These are phyloP conservation scores for Pholiota microspora DNA, from an alignment of 768 basidiomycete species.

Conservation along the genomic window DNA sequence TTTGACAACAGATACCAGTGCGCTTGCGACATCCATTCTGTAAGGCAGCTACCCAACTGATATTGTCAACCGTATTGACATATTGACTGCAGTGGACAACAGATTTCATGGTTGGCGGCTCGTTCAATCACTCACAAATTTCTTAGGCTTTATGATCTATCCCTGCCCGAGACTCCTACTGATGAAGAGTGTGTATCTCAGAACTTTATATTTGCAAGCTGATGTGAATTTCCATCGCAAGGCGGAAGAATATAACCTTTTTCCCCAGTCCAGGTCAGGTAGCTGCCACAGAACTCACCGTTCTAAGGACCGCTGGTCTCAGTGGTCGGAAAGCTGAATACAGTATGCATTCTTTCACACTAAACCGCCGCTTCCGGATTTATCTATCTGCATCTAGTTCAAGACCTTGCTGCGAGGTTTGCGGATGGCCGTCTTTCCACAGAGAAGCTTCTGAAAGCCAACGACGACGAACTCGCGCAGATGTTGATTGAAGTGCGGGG, in stretches of 20 bases:
- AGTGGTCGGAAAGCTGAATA: slow-evolving; percentile 90
- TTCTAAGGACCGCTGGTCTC: slow-evolving; percentile 71
- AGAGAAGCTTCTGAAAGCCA: slow-evolving; percentile 62
- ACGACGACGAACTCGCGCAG: slow-evolving; percentile 73
- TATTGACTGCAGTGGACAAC: slow-evolving; percentile 52
- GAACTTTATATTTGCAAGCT: not conserved
- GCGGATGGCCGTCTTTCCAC: slow-evolving; percentile 78
- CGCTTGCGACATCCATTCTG: slow-evolving; percentile 72
- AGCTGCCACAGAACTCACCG: slow-evolving; percentile 51
- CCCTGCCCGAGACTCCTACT: slow-evolving; percentile 64
- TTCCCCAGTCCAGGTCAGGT: slow-evolving; percentile 79
- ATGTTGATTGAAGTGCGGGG: slow-evolving; percentile 79
- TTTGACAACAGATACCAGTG: slow-evolving; percentile 34
- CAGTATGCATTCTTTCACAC: slow-evolving; percentile 38
- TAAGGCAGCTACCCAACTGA: slow-evolving; percentile 30
- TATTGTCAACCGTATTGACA: not conserved
- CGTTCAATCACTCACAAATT: slow-evolving; percentile 81
- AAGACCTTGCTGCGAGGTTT: slow-evolving; percentile 78
- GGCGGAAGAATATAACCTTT: slow-evolving; percentile 24
- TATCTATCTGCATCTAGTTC: slow-evolving; percentile 43
- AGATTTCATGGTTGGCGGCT: slow-evolving; percentile 87
- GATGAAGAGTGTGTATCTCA: slow-evolving; percentile 45
- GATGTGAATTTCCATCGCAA: slow-evolving; percentile 4
- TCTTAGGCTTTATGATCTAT: slow-evolving; percentile 68
- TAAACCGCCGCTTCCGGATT: not conserved